Conservation (phyloP, 805 yeast genomes). For the Candida xiaguanensis region DNA sequence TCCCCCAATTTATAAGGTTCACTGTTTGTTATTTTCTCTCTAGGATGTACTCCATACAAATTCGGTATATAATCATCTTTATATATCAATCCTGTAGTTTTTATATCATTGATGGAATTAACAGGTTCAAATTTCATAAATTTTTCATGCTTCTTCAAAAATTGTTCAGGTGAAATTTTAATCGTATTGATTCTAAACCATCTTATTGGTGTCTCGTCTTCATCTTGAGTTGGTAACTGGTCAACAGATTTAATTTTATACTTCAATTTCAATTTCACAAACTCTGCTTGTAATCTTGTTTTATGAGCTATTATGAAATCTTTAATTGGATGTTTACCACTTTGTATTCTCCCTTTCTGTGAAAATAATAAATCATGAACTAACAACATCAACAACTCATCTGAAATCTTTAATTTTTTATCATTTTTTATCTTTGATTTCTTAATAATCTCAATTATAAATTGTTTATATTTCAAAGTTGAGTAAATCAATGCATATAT, state of each 20-base stretch:
- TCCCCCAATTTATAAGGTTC: constrained; percentile 70
- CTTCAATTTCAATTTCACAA: constrained; percentile 71
- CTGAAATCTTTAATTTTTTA: constrained; percentile 41
- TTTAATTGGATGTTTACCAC: constrained; percentile 84
- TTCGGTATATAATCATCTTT: constrained; percentile 71
- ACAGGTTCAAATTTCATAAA: constrained; percentile 45
- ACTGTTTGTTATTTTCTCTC: constrained; percentile 64
- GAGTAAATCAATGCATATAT: constrained; percentile 80
- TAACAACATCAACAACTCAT: constrained; percentile 56
- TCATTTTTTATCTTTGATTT: constrained; percentile 62
- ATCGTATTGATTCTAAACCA: constrained; percentile 78
- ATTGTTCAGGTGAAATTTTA: constrained; percentile 38
- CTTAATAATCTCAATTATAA: constrained; percentile 58
- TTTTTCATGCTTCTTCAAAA: constrained; percentile 31
- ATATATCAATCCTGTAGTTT: constrained; percentile 55
- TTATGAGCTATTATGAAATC: constrained; percentile 75
- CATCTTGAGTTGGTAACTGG: constrained; percentile 35
- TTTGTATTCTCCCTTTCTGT: constrained; percentile 75
- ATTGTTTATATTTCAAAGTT: constrained; percentile 67
- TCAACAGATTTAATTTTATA: constrained; percentile 57
- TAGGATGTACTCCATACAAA: constrained; percentile 79
- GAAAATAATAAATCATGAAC: constrained; percentile 80
- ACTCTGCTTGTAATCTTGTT: constrained; percentile 78
- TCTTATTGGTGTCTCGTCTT: constrained; percentile 66
- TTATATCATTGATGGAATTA: constrained; percentile 31